These are phyloP conservation scores for Yamagishiella unicocca DNA, from an alignment of 139 green algal species.

Conservation along the genomic window DNA sequence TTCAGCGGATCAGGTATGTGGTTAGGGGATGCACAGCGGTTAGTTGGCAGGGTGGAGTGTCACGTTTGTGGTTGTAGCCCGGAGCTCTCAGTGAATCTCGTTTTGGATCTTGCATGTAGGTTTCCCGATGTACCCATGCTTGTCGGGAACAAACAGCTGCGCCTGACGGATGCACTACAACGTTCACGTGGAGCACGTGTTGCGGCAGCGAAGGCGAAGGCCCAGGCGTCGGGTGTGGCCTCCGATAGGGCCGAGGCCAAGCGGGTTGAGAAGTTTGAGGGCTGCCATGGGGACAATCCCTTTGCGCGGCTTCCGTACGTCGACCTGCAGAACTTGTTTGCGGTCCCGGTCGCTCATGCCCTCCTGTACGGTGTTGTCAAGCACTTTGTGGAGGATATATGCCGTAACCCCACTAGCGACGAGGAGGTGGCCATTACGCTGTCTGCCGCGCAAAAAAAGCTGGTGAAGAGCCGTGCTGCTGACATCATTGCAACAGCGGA, in stretches of 20 bases:
- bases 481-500: neutral
- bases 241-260: neutral
- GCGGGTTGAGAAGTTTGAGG: neutral
- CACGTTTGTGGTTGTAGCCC: neutral
- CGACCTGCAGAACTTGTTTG: neutral
- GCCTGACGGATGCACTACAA: neutral
- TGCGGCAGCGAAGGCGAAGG: neutral
- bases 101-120: neutral
- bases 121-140: neutral
- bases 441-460: neutral
- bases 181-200: neutral
- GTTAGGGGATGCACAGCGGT: no score
- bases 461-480: neutral
- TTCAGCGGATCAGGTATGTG: neutral
- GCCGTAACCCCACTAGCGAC: neutral
- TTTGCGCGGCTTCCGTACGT: neutral
- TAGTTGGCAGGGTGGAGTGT: neutral
- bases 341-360: neutral
- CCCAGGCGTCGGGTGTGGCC: no score
- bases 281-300: neutral
- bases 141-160: neutral
- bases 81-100: neutral
- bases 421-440: neutral
- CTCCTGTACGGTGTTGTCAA: neutral
- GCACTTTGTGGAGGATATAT: neutral